Conservation (phyloP, 768 basidiomycete species). For the Hirschioporus abietinus region DNA sequence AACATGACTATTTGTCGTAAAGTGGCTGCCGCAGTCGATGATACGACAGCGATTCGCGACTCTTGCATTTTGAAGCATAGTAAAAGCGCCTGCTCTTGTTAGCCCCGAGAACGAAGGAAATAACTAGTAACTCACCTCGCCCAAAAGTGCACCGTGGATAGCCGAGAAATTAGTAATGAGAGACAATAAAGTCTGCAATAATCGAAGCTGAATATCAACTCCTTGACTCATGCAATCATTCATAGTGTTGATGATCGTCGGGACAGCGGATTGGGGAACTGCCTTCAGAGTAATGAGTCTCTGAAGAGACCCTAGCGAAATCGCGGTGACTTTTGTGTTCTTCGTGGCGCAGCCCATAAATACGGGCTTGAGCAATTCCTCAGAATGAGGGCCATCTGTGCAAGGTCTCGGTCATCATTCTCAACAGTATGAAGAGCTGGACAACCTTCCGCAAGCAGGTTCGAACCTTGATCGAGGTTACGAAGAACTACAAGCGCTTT, state of each 20-base stretch:
- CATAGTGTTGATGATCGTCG: conserved; percentile 79
- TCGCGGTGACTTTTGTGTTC: conserved; percentile 90
- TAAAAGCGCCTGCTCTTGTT: conserved; percentile 64
- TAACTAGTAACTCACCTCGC: conserved; percentile 53
- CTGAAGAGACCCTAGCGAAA: conserved; percentile 86
- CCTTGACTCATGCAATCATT: conserved; percentile 86
- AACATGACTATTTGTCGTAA: conserved; percentile 97
- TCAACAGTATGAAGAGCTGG: conserved; percentile 8
- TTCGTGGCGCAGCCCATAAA: conserved; percentile 93
- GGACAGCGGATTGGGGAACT: conserved; percentile 74
- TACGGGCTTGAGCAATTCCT: conserved; percentile 78
- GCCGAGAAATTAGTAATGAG: conserved; percentile 84
- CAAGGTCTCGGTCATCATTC: conserved; percentile 6
- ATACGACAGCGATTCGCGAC: conserved; percentile 92
- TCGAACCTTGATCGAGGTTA: conserved; percentile 65
- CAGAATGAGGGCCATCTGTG: conserved; percentile 71
- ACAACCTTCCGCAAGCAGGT: conserved; percentile 65
- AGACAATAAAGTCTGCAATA: conserved; percentile 87
- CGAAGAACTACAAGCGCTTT: conserved; percentile 76
- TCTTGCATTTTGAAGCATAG: conserved; percentile 95
- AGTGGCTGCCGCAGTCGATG: conserved; percentile 94
- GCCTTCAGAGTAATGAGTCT: conserved; percentile 84
- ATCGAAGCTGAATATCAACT: conserved; percentile 93
- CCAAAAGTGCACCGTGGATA: conserved; percentile 75
- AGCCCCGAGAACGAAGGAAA: conserved; percentile 1